Percentiles rank a stretch among this genome's conserved stretches.
Conservation (phyloP, 1,139 yeast genomes). For the Pichia sp. region DNA sequence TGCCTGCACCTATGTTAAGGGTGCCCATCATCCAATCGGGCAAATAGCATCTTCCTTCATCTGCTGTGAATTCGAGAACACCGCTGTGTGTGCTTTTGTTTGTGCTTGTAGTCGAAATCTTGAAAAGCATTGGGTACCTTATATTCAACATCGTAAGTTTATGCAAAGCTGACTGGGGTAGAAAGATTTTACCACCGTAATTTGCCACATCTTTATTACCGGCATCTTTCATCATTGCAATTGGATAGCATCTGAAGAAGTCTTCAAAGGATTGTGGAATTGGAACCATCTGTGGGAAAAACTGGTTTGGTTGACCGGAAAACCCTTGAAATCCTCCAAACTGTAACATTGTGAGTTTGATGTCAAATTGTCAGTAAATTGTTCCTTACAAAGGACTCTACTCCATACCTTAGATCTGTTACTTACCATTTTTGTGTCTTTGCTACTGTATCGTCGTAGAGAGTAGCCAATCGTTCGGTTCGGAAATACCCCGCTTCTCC, state of each 20-base stretch:
- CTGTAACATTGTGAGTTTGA: slow-evolving; percentile 13
- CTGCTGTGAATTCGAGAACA: slow-evolving; percentile 93
- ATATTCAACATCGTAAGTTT: slow-evolving; percentile 77
- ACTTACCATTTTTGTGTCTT: neutral
- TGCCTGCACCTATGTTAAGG: slow-evolving; percentile 68
- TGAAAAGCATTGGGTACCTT: slow-evolving; percentile 93
- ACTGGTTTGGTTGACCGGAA: slow-evolving; percentile 18
- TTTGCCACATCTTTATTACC: slow-evolving; percentile 78
- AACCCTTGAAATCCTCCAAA: slow-evolving; percentile 37
- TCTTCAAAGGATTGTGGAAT: slow-evolving; percentile 51
- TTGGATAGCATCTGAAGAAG: slow-evolving; percentile 87
- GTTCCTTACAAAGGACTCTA: neutral
- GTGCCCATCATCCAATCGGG: slow-evolving; percentile 98
- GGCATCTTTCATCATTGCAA: slow-evolving; percentile 83
- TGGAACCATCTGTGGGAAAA: slow-evolving; percentile 20
- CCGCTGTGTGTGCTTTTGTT: slow-evolving; percentile 75
- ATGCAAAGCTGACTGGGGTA: slow-evolving; percentile 90
- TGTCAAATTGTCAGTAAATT: slow-evolving; percentile 6
- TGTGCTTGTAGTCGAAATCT: slow-evolving; percentile 68
- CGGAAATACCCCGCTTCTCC: no score
- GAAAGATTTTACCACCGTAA: slow-evolving; percentile 92
- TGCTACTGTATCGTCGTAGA: neutral
- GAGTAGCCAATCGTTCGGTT: neutral
- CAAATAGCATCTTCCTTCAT: slow-evolving; percentile 90
- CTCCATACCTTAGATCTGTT: neutral